Conservation (phyloP, 768 basidiomycete genomes). For the Pholiota conissans region DNA sequence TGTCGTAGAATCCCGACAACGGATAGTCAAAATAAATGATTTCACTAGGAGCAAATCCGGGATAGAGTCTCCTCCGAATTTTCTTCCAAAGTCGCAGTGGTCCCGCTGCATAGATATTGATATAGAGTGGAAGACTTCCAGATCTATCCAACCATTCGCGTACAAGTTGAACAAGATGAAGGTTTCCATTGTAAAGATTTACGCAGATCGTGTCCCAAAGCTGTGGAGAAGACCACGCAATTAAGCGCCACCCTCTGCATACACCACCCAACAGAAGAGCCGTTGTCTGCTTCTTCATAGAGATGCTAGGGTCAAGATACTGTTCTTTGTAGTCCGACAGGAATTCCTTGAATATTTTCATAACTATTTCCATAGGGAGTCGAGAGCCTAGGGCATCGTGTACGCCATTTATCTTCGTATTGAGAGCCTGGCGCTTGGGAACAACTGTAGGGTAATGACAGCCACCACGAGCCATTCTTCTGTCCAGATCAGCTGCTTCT, state of each 20-base stretch:
- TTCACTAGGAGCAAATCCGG: too few relatives aligned
- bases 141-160: neutral
- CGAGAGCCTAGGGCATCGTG: neutral
- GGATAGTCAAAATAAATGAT: too few relatives aligned
- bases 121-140: neutral
- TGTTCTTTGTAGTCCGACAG: neutral
- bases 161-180: neutral
- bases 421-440: too few relatives aligned
- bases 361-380: neutral
- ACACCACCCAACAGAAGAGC: neutral
- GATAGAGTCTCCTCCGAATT: too few relatives aligned
- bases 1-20: too few relatives aligned
- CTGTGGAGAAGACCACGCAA: neutral
- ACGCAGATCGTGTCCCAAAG: neutral
- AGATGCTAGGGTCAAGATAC: neutral
- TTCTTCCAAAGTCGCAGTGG: too few relatives aligned
- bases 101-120: neutral
- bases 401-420: neutral
- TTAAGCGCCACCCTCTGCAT: neutral
- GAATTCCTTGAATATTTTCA: neutral
- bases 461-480: too few relatives aligned
- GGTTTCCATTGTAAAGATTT: neutral
- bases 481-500: too few relatives aligned
- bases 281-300: neutral
- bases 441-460: too few relatives aligned